phyloP scores from a whole-genome alignment of 192 early-diverging fungal genomes.

The Coemansia sp. region DNA sequence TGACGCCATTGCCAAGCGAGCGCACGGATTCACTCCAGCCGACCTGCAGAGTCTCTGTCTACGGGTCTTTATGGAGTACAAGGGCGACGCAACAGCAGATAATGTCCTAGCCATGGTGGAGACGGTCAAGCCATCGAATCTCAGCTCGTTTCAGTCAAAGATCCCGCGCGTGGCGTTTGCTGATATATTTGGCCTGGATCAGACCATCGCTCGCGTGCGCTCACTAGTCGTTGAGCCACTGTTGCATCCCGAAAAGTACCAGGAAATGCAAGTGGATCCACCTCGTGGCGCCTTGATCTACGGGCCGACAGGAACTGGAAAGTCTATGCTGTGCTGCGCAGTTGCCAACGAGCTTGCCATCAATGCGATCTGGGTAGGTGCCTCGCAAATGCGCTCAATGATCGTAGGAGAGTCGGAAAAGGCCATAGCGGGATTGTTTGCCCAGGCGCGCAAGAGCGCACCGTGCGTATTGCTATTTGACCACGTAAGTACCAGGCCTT shows the following conservation, averaged over 20 bases:
- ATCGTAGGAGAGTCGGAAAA: constrained; percentile 94
- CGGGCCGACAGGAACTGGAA: constrained; percentile 89
- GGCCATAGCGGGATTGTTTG: constrained; percentile 82
- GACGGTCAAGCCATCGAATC: constrained; percentile 24
- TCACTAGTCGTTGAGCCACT: constrained; percentile 58
- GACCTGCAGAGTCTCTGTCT: constrained; percentile 76
- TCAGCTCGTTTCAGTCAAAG: constrained; percentile 47
- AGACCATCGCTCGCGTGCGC: constrained; percentile 62
- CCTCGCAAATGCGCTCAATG: constrained; percentile 86
- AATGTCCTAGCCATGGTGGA: constrained; percentile 20
- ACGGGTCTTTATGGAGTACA: constrained; percentile 52
- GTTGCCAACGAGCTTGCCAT: constrained; percentile 77
- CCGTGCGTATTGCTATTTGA: constrained; percentile 95
- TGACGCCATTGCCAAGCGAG: constrained; percentile 25
- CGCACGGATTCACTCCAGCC: constrained; percentile 75
- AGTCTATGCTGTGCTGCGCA: constrained; percentile 87
- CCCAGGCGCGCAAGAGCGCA: constrained; percentile 75
- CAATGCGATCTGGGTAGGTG: constrained; percentile 84
- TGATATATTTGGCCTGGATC: constrained; percentile 80
- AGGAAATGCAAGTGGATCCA: constrained; percentile 66
- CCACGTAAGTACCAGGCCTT: constrained; percentile 57
- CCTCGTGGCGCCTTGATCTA: constrained; percentile 84
- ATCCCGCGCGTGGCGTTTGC: constrained; percentile 66
- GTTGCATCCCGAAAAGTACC: constrained; percentile 41
- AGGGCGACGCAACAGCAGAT: constrained; percentile 24